Evolutionary conservation across 73 alveolate genomes (phyloP), one percentile per base, ranked within the genome.

Genomic region (Diophrys sp.): DNA sequence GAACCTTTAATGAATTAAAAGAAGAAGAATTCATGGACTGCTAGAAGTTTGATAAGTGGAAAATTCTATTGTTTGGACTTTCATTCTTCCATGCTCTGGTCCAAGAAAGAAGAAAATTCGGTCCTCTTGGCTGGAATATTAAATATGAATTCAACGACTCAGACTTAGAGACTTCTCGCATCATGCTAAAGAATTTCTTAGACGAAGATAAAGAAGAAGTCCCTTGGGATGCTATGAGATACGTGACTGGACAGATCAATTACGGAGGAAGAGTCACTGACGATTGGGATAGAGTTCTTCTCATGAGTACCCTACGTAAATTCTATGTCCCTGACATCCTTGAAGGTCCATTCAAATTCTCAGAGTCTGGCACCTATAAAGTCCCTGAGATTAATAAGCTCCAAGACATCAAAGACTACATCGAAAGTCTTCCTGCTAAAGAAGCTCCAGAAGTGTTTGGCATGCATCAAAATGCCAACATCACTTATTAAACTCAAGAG

Each of bases 401-500:
- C 18, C 79, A 80, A 53, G 93, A 80, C 66, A 83, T 88, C 30
- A 70, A 81, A 73, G 69, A 77, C 0, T 91, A 81, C 77, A 91
- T 93, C 70, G 84, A 87, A 25, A 77, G 73, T 72, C 84, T 97
- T 14, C 99, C 99, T 14, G 83, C 85, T 56, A 82, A 91, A 67
- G 99, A 96, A 73, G 95, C 89, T 0, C 99, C 98, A 0, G 99
- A 98, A 90, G 96, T 98, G 62, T 97, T 98, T 81, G 99, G 99
- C 1, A 91, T 98, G 98, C 99, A 98, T 75, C 94, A 96, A 84
- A 98, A 98, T 85, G 99, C 99, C 1, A 98, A 97, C 89, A 96
- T 98, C 56, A 95, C 98, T 57, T 95, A 94, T 88, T 92, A 94
- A 88, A 88, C 80, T 54, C 89, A 88, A 84, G 96, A 93, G 72